phyloP scores from a whole-genome alignment of 139 green algal genomes.

The Coelastrella sp. region DNA sequence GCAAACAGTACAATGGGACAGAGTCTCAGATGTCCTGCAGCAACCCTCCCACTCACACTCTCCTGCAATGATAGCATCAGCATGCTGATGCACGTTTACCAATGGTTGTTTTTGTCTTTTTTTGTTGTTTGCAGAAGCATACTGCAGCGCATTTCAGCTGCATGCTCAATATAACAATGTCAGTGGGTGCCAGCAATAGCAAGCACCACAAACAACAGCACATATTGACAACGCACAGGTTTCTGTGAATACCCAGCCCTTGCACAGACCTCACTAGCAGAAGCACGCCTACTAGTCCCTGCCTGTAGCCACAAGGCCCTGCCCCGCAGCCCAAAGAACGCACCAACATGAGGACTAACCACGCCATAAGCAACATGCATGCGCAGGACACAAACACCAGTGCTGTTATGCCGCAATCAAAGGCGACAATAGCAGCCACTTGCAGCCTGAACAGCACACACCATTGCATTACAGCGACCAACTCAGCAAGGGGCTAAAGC shows the following conservation, averaged over 20 bases:
- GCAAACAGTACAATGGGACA: too few relatives aligned
- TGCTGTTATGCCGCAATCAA: too few relatives aligned
- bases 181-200: neutral
- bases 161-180: neutral
- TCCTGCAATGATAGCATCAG: neutral
- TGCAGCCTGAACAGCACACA: too few relatives aligned
- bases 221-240: neutral
- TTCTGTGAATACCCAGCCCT: neutral
- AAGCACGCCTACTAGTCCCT: too few relatives aligned
- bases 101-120: neutral
- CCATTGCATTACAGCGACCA: too few relatives aligned
- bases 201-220: neutral
- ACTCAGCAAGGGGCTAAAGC: too few relatives aligned
- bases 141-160: neutral
- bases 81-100: neutral
- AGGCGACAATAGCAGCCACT: too few relatives aligned
- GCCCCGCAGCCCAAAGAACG: too few relatives aligned
- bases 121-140: neutral
- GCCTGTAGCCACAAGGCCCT: too few relatives aligned
- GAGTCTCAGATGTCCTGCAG: neutral
- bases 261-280: neutral
- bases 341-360: too few relatives aligned
- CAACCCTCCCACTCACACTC: neutral
- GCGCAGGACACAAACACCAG: too few relatives aligned
- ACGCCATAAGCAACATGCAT: too few relatives aligned